These are phyloP conservation scores for Herpetospermum pedunculosum DNA, from an alignment of 306 rosid genomes.

Conservation along the genomic window DNA sequence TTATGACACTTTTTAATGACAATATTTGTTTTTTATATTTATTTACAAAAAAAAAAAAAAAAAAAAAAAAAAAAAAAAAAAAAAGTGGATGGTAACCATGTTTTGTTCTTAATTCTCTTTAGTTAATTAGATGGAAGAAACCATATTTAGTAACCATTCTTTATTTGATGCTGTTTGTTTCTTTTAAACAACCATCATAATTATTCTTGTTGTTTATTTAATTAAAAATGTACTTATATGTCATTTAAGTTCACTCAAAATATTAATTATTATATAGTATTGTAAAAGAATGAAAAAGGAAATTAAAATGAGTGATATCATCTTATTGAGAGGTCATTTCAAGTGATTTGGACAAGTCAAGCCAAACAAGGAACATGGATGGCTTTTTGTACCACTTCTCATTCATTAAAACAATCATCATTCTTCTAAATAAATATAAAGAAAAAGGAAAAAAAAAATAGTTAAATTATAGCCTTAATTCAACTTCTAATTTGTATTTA, in stretches of 20 bases:
- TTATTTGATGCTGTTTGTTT: constrained; percentile 7
- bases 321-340: not conserved
- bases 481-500: too few species aligned
- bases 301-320: not conserved
- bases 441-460: not conserved
- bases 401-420: not conserved
- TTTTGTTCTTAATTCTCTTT: constrained; percentile 2
- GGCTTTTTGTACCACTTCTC: not conserved
- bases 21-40: not conserved
- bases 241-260: not conserved
- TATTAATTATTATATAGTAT: not conserved
- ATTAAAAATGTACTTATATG: not conserved
- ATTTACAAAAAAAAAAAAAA: not conserved
- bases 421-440: not conserved
- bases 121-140: not conserved
- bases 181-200: not conserved
- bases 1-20: not conserved
- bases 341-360: not conserved
- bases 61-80: not conserved
- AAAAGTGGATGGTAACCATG: constrained; percentile 5
- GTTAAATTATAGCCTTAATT: too few species aligned
- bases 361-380: not conserved
- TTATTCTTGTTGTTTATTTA: not conserved
- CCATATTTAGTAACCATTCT: constrained; percentile 6
- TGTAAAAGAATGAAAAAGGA: not conserved